Evolutionary conservation across 768 basidiomycete genomes (phyloP).

Genomic region (Coprinellus micaceus): DNA sequence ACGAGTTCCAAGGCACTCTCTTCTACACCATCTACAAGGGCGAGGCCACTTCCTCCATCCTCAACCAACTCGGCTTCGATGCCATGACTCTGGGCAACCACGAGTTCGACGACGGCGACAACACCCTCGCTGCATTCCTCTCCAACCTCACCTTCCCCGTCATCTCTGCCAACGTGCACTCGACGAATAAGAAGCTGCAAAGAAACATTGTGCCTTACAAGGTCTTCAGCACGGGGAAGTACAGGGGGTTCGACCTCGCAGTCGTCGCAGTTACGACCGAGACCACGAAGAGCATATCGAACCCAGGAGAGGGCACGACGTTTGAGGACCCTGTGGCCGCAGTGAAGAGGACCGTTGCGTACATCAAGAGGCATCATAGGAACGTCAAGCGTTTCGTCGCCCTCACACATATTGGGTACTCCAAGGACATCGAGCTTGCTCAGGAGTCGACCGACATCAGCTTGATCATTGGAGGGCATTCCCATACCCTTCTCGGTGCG

Average conservation of each 20-base stretch:
- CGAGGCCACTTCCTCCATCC: constrained; percentile 35
- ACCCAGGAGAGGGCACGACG: constrained; percentile 33
- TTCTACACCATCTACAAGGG: constrained; percentile 45
- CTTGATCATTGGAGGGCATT: constrained; percentile 42
- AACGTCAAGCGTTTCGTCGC: constrained; percentile 38
- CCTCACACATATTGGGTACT: constrained; percentile 46
- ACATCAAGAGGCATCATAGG: constrained; percentile 28
- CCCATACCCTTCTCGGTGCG: constrained; percentile 41
- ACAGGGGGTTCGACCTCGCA: constrained; percentile 31
- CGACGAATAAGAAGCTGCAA: constrained; percentile 30
- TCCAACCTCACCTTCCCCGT: constrained; percentile 40
- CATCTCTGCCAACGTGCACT: constrained; percentile 43
- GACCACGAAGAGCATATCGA: constrained; percentile 35
- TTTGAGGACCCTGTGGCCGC: constrained; percentile 37
- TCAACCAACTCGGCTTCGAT: constrained; percentile 43
- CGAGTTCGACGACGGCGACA: constrained; percentile 43
- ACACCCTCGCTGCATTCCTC: constrained; percentile 34
- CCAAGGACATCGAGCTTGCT: constrained; percentile 39
- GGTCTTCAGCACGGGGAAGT: constrained; percentile 26
- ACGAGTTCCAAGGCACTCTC: constrained; percentile 47
- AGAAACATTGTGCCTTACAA: constrained; percentile 35
- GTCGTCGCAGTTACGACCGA: constrained; percentile 42
- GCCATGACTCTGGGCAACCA: constrained; percentile 45
- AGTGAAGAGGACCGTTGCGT: constrained; percentile 34
- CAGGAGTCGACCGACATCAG: constrained; percentile 35